Evolutionary conservation across 1,139 yeast genomes (phyloP).

Genomic region (Lizanozyma gosingica): DNA sequence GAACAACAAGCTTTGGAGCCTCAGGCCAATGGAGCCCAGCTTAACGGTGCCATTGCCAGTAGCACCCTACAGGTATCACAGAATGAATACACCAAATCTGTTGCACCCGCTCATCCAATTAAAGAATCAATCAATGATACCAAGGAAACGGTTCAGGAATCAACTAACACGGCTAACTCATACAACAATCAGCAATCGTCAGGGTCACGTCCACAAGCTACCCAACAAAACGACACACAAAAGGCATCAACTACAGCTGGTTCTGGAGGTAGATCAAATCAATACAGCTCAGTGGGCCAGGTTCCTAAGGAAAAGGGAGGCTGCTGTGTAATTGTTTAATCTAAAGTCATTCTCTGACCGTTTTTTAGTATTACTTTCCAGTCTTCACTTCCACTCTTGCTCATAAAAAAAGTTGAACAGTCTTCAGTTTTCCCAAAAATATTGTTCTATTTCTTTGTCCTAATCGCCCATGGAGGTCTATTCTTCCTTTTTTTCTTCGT

Average conservation of each 20-base stretch:
- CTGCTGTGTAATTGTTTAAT: conserved; percentile 37
- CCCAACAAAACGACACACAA: conserved; percentile 5
- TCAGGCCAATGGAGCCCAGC: neutral
- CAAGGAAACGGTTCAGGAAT: neutral
- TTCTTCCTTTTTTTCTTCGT: too few relatives aligned
- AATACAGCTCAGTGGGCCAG: neutral
- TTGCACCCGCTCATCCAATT: neutral
- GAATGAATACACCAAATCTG: neutral
- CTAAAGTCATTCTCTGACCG: too few relatives aligned
- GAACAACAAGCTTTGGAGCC: neutral
- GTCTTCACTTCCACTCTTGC: too few relatives aligned
- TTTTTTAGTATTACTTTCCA: too few relatives aligned
- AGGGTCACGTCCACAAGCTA: conserved; percentile 1
- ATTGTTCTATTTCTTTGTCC: neutral
- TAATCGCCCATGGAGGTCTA: neutral
- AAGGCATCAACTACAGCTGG: conserved; percentile 9
- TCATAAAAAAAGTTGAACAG: too few relatives aligned
- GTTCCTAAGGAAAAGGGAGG: conserved; percentile 29
- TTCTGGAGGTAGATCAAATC: conserved; percentile 10
- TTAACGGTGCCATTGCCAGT: neutral
- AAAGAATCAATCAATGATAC: neutral
- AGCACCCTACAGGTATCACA: neutral
- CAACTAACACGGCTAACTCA: neutral
- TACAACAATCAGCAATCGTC: neutral
- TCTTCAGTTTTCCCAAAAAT: neutral